Percentiles rank a stretch among this genome's conserved stretches.
Conservation (phyloP, 352 stramenopile genomes). For the Phytophthora aleatoria region DNA sequence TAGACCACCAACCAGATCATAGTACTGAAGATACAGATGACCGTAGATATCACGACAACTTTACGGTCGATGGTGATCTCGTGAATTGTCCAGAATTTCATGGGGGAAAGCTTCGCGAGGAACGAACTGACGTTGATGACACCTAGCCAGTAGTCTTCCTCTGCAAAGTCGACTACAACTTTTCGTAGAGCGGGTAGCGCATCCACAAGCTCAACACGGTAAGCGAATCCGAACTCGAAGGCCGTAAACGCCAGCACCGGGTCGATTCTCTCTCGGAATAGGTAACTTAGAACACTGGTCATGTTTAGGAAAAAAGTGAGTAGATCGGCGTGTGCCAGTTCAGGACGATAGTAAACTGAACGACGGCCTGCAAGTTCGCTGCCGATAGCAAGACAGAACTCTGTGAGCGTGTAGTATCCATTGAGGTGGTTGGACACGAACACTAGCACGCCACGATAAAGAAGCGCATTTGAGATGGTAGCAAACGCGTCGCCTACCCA, state of each 20-base stretch:
- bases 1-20: constrained; percentile 27
- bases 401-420: constrained; percentile 41
- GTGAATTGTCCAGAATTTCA: constrained; percentile 29
- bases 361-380: constrained; percentile 3
- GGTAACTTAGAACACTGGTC: constrained; percentile 28
- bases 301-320: constrained; percentile 39
- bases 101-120: constrained; percentile 18
- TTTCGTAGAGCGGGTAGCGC: constrained; percentile 9
- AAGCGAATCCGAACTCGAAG: constrained; percentile 28
- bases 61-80: constrained; percentile 15
- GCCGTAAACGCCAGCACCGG: constrained; percentile 28
- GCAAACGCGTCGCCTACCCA: constrained; percentile 53
- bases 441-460: constrained; percentile 32
- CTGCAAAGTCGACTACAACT: constrained; percentile 22
- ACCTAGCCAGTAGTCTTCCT: constrained; percentile 18
- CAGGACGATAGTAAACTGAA: constrained; percentile 19
- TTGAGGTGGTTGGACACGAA: constrained; percentile 46
- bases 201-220: constrained; percentile 23
- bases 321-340: constrained; percentile 32
- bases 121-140: constrained; percentile 19
- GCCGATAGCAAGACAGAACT: constrained; percentile 37
- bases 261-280: constrained; percentile 36
- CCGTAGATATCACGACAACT: constrained; percentile 15
- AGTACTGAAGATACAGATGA: constrained; percentile 27
- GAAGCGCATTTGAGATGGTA: constrained; percentile 40